These are phyloP conservation scores for Lactarius pseudohatsudake DNA, from an alignment of 768 basidiomycete species.

Conservation along the genomic window DNA sequence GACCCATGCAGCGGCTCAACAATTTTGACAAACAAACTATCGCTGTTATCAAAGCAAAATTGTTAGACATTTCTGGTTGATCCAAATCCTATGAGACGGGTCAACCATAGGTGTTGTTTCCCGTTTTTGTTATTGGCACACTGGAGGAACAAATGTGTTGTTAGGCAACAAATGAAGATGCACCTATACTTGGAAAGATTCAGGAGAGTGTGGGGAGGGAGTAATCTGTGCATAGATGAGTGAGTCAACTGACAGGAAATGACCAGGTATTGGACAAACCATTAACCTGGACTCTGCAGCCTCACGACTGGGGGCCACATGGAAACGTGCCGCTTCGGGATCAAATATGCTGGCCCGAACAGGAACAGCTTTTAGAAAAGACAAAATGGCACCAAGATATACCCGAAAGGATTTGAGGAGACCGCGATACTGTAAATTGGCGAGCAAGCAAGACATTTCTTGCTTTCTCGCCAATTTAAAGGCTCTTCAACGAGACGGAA, in stretches of 20 bases:
- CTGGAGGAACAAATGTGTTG: constrained; percentile 1
- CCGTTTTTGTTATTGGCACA: not conserved
- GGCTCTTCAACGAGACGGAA: not conserved
- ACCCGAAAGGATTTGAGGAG: constrained; percentile 1
- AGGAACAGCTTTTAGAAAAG: not conserved
- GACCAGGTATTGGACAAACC: not conserved
- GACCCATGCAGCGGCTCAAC: not conserved
- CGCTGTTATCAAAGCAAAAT: not conserved
- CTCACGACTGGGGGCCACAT: no score
- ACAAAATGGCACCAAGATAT: constrained; percentile 2
- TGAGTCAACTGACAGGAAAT: not conserved
- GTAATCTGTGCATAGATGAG: not conserved
- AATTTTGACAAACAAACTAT: not conserved
- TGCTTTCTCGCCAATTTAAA: not conserved
- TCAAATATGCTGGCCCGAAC: not conserved
- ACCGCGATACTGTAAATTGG: not conserved
- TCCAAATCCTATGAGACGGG: not conserved
- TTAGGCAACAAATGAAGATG: not conserved
- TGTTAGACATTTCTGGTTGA: constrained; percentile 5
- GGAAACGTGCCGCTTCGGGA: not conserved
- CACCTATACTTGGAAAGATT: not conserved
- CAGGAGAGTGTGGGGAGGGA: not conserved
- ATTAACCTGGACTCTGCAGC: no score
- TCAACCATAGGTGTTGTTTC: not conserved
- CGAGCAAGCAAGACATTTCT: not conserved